phyloP scores from a whole-genome alignment of 306 rosid genomes.

The Vigna nakashimae region DNA sequence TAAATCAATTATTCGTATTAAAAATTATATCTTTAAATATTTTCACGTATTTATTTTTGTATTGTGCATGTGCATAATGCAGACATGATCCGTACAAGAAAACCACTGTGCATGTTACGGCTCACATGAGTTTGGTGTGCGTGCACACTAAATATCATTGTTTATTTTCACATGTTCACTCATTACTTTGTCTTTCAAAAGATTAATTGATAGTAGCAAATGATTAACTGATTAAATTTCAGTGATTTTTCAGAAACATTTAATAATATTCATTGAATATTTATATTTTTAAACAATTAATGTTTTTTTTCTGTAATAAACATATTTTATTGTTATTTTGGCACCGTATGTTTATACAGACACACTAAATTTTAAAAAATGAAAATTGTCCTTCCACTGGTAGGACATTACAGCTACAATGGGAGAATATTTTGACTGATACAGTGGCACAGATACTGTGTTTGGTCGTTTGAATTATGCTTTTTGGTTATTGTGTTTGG shows the following conservation, averaged over 20 bases:
- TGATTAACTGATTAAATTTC: background rate
- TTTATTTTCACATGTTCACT: slow-evolving; percentile 33
- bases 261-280: background rate
- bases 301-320: background rate
- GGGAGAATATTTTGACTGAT: slow-evolving; percentile 23
- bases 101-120: slow-evolving; percentile 1
- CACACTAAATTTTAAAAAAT: background rate
- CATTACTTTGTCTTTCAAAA: slow-evolving; percentile 19
- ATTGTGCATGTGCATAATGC: background rate
- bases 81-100: background rate
- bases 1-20: too few relatives aligned
- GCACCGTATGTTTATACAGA: background rate
- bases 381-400: background rate
- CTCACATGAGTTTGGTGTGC: slow-evolving; percentile 18
- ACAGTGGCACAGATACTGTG: background rate
- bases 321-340: background rate
- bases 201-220: background rate
- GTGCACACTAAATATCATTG: background rate
- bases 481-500: background rate
- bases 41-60: background rate
- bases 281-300: background rate
- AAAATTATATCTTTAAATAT: too few relatives aligned
- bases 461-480: background rate
- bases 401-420: slow-evolving; percentile 39
- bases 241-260: background rate